A percentile compares a stretch with the other conserved stretches of the same genome.
phyloP scores from a whole-genome alignment of 2,329 filamentous ascomycete species.

The Aspergillus sojae region DNA sequence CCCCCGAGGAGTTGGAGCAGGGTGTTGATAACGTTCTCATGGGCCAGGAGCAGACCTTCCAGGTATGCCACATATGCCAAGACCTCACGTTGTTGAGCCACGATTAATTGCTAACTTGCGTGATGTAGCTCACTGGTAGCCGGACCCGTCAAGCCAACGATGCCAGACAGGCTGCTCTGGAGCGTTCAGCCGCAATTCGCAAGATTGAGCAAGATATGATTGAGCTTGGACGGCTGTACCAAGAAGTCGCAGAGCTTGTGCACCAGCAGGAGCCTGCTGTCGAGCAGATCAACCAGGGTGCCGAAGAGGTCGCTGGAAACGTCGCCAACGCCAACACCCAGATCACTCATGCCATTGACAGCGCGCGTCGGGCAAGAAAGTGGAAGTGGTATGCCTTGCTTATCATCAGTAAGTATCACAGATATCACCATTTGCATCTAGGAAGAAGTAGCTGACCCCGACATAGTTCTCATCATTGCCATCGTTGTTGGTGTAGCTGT shows the following conservation, averaged over 20 bases:
- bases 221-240: conserved; percentile 83
- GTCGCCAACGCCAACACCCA: conserved; percentile 83
- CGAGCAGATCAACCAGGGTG: conserved; percentile 80
- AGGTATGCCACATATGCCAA: conserved; percentile 58
- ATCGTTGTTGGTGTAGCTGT: conserved; percentile 56
- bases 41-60: conserved; percentile 75
- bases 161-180: conserved; percentile 75
- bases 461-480: conserved; percentile 55
- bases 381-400: conserved; percentile 98
- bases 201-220: conserved; percentile 92
- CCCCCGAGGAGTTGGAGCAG: conserved; percentile 74
- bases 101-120: neutral
- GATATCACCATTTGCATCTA: neutral
- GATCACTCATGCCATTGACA: conserved; percentile 78
- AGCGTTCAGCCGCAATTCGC: conserved; percentile 82
- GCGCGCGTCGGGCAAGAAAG: conserved; percentile 75
- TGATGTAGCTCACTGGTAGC: conserved; percentile 35
- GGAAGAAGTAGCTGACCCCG: conserved; percentile 5
- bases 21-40: conserved; percentile 71
- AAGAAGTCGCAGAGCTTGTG: conserved; percentile 83
- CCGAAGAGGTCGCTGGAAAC: conserved; percentile 81
- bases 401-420: conserved; percentile 61
- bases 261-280: conserved; percentile 83
- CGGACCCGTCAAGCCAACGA: conserved; percentile 75
- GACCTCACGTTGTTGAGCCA: neutral